Conservation (phyloP, 1,284 basidiomycete genomes). For the Ceratobasidium sp. region DNA sequence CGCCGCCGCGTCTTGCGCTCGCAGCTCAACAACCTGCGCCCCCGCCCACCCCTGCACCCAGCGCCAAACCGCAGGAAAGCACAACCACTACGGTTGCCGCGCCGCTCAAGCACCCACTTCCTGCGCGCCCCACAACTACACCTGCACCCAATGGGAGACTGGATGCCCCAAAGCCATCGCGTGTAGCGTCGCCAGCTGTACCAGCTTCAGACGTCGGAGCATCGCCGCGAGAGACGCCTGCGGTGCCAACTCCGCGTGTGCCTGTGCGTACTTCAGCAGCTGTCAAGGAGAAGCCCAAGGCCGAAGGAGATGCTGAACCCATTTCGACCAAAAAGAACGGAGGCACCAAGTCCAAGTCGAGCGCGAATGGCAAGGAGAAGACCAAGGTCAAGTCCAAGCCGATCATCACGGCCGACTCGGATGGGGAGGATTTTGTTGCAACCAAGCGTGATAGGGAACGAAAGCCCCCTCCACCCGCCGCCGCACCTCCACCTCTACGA, state of each 20-base stretch:
- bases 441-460: slow-evolving; percentile 24
- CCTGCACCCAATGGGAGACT: slow-evolving; percentile 10
- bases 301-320: slow-evolving; percentile 6
- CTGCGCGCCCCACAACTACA: slow-evolving; percentile 16
- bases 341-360: slow-evolving; percentile 13
- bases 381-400: slow-evolving; percentile 36
- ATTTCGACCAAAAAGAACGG: slow-evolving; percentile 8
- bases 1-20: slow-evolving; percentile 7
- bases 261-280: slow-evolving; percentile 2
- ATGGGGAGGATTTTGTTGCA: slow-evolving; percentile 33
- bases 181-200: slow-evolving; percentile 12
- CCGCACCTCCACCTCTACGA: slow-evolving; percentile 1
- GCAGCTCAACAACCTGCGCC: slow-evolving; percentile 9
- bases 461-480: slow-evolving; percentile 18
- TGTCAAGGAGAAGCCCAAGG: slow-evolving; percentile 20
- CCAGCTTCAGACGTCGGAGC: slow-evolving; percentile 4
- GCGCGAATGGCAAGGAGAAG: slow-evolving; percentile 24
- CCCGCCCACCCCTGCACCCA: slow-evolving; percentile 7
- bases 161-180: slow-evolving; percentile 15
- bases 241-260: not conserved
- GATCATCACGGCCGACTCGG: slow-evolving; percentile 31
- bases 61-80: slow-evolving; percentile 17
- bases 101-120: slow-evolving; percentile 31
- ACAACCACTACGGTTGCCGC: not conserved
- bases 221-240: slow-evolving; percentile 12